phyloP scores from a whole-genome alignment of 2,329 filamentous ascomycete genomes.

The Colletotrichum sp. region DNA sequence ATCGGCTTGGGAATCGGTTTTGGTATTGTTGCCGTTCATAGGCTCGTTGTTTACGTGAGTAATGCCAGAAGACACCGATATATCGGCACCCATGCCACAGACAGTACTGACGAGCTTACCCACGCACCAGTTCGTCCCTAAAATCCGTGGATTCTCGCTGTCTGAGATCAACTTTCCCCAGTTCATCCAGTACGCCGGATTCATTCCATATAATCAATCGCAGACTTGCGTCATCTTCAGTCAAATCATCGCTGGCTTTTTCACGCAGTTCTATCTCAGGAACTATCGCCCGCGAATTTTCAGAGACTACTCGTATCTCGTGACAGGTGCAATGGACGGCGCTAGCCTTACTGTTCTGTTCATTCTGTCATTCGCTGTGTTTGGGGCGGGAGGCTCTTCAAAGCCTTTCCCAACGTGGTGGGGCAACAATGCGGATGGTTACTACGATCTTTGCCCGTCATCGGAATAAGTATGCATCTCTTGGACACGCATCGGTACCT shows the following conservation, averaged over 20 bases:
- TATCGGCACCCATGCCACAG: neutral
- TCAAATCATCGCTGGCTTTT: constrained; percentile 50
- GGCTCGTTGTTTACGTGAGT: constrained; percentile 44
- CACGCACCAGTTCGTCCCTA: constrained; percentile 47
- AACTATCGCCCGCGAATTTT: constrained; percentile 57
- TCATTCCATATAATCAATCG: constrained; percentile 57
- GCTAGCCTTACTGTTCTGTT: constrained; percentile 53
- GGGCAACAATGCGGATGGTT: constrained; percentile 55
- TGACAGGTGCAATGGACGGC: constrained; percentile 59
- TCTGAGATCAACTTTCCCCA: constrained; percentile 56
- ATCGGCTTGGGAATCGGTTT: constrained; percentile 55
- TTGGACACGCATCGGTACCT: neutral
- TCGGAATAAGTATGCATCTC: neutral
- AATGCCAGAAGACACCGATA: neutral
- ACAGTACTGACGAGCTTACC: neutral
- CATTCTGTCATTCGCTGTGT: constrained; percentile 60
- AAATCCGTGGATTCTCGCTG: constrained; percentile 44
- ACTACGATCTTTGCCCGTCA: constrained; percentile 52
- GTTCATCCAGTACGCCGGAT: constrained; percentile 59
- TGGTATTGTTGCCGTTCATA: constrained; percentile 47
- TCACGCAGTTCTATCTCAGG: constrained; percentile 55
- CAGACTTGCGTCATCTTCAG: constrained; percentile 61
- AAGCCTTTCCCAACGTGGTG: constrained; percentile 57
- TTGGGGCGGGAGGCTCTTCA: constrained; percentile 51
- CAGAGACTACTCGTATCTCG: constrained; percentile 57